Percentiles rank a stretch among this genome's conserved stretches.
Conservation (phyloP, 129 eudicot genomes). For the Rutidosis leptorrhynchoides region DNA sequence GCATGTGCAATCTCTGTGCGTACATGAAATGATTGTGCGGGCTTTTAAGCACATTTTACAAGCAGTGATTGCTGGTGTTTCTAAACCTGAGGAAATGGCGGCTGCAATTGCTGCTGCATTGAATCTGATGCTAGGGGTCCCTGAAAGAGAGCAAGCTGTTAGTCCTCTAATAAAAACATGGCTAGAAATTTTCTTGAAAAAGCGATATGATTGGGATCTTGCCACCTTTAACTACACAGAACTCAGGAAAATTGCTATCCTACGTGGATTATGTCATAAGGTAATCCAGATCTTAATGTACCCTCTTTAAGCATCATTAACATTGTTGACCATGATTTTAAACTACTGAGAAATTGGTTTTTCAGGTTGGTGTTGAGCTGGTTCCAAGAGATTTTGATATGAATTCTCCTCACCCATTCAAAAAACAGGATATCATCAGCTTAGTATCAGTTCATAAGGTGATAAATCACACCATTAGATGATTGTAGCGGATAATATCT, state of each 20-base stretch:
- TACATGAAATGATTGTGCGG: conserved; percentile 96
- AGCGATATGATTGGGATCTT: conserved; percentile 92
- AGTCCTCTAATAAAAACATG: conserved; percentile 78
- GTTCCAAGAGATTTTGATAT: conserved; percentile 97
- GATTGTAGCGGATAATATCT: conserved; percentile 5
- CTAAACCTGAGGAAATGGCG: conserved; percentile 62
- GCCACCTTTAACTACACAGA: conserved; percentile 72
- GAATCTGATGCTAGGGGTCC: conserved; percentile 92
- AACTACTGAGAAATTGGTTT: not conserved
- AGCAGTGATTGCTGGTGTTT: conserved; percentile 87
- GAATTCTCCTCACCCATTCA: conserved; percentile 82
- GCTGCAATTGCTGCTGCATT: conserved; percentile 70
- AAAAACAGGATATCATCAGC: conserved; percentile 75
- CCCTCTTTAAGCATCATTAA: conserved; percentile 1
- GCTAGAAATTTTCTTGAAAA: conserved; percentile 78
- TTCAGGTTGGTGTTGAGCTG: conserved; percentile 94
- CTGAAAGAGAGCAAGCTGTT: conserved; percentile 47
- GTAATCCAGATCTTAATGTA: conserved; percentile 33
- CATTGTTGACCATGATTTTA: conserved; percentile 10
- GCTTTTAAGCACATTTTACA: conserved; percentile 96
- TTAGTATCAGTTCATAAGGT: conserved; percentile 98
- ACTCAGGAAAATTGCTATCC: conserved; percentile 83
- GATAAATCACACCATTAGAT: conserved; percentile 21
- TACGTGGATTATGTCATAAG: conserved; percentile 98
- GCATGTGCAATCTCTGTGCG: conserved; percentile 96